Evolutionary conservation across 2,329 filamentous ascomycete genomes (phyloP), one percentile per base, ranked within the genome.

Genomic region (Talaromyces marneffei): DNA sequence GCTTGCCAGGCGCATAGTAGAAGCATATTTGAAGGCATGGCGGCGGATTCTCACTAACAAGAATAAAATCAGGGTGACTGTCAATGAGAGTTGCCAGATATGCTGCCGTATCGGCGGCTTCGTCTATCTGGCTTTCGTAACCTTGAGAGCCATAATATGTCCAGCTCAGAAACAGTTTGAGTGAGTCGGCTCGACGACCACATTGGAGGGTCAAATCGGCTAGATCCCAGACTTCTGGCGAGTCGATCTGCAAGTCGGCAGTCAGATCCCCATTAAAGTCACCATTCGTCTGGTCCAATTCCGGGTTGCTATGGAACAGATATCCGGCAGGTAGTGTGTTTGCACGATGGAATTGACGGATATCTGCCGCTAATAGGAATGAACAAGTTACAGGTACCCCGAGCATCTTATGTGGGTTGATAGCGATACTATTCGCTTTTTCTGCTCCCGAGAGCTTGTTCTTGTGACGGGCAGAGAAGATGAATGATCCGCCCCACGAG

Each of bases 401-500:
- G 71, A 97, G 84, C 94, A 97, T 97, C 78, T 97, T 97, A 78
- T 99, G 94, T 61, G 94, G 92, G 75, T 96, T 97, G 59, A 96
- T 84, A 1, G 92, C 91, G 40, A 97, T 80, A 14, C 87, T 91
- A 75, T 97, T 84, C 9, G 92, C 94, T 42, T 88, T 81, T 48
- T 92, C 82, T 2, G 83, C 80, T 14, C 93, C 93, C 1, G 78
- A 74, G 9, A 97, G 78, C 71, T 91, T 90, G 59, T 77, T 68
- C 50, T 78, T 79, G 46, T 89, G 87, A 61, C 77, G 77, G n/a
- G 80, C 69, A 0, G 86, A 89, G 77, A 97, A 97, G 65, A 90
- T 82, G 62, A 90, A 91, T 0, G 87, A 83, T 0, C 92, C 93
- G 66, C 94, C 94, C 93, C 92, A 97, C 55, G 87, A 90, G 35